phyloP scores from a whole-genome alignment of 2,329 filamentous ascomycete species.

The Colletotrichum tamarilloi region DNA sequence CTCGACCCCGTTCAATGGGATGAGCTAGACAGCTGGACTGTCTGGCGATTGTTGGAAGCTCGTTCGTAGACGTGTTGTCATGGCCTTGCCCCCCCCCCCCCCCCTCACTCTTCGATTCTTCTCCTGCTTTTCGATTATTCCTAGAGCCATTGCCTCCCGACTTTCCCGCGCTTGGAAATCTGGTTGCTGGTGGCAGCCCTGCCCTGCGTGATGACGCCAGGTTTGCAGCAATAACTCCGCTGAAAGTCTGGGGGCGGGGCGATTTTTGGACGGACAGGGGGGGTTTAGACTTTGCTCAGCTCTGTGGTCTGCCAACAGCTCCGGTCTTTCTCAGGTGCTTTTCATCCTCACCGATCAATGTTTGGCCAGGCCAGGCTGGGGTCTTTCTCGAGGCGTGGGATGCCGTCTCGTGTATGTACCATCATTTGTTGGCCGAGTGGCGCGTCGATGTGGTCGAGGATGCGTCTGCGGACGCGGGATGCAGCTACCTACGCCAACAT shows the following conservation, averaged over 20 bases:
- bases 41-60: neutral
- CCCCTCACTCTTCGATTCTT: conserved; percentile 7
- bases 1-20: conserved; percentile 7
- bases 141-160: neutral
- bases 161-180: conserved; percentile 16
- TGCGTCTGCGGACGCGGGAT: conserved; percentile 15
- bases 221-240: conserved; percentile 7
- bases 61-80: neutral
- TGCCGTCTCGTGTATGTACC: conserved; percentile 25
- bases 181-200: conserved; percentile 23
- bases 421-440: conserved; percentile 14
- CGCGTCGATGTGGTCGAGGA: conserved; percentile 14
- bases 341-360: conserved; percentile 10
- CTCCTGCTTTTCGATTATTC: conserved; percentile 20
- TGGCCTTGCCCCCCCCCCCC: conserved; percentile 16
- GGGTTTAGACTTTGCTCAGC: neutral
- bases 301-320: neutral
- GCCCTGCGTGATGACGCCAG: conserved; percentile 28
- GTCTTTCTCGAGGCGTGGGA: neutral
- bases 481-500: neutral
- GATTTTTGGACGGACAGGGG: conserved; percentile 17
- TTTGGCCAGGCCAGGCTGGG: neutral
- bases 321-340: conserved; percentile 4
- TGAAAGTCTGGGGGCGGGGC: conserved; percentile 26
- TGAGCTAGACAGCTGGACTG: neutral